These are phyloP conservation scores for Fistulifera pelliculosa DNA, from an alignment of 108 stramenopile species.

Conservation along the genomic window DNA sequence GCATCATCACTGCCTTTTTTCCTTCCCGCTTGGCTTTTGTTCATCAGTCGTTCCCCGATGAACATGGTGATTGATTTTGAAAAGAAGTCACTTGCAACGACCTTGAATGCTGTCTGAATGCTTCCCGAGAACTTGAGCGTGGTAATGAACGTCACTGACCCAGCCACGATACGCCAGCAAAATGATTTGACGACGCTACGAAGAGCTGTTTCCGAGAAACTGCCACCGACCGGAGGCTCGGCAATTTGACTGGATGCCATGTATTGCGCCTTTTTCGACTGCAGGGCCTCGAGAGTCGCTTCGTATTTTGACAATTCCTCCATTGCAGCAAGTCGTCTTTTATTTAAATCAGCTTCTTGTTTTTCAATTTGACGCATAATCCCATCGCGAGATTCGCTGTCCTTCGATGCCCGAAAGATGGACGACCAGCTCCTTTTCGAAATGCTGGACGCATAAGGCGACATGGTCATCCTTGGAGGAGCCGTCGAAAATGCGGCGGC, in stretches of 20 bases:
- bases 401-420: neutral
- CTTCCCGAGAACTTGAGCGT: conserved; percentile 66
- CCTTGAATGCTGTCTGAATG: conserved; percentile 66
- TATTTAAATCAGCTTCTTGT: conserved; percentile 46
- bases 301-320: conserved; percentile 37
- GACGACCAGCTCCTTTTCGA: no score
- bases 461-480: no score
- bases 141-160: conserved; percentile 71
- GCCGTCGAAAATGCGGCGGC: no score
- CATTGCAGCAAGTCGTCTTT: conserved; percentile 42
- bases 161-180: conserved; percentile 83
- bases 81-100: conserved; percentile 92
- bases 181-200: conserved; percentile 79
- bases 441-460: no score
- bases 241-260: conserved; percentile 36
- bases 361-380: conserved; percentile 58
- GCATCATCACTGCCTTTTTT: conserved; percentile 64
- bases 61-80: conserved; percentile 93
- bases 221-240: conserved; percentile 19
- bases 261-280: conserved; percentile 60
- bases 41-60: conserved; percentile 92
- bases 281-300: conserved; percentile 32
- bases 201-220: conserved; percentile 66
- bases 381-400: conserved; percentile 12
- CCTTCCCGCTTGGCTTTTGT: conserved; percentile 78